Percentiles rank a stretch among this genome's conserved stretches.
Conservation (phyloP, 2,329 filamentous ascomycete species). For the Talaromyces sp. region DNA sequence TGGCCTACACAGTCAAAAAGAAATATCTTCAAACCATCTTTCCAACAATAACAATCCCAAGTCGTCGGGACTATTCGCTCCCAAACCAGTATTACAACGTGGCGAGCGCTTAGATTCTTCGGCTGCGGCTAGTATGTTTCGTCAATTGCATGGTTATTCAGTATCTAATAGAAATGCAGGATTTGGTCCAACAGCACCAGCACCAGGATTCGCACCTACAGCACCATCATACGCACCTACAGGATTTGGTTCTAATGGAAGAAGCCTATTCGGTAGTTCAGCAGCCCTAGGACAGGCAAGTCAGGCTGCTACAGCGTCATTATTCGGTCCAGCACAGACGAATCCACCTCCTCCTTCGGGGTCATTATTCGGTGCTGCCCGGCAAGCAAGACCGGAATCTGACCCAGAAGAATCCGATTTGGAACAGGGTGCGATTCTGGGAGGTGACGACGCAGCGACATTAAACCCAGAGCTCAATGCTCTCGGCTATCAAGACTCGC, state of each 20-base stretch:
- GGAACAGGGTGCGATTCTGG: constrained; percentile 4
- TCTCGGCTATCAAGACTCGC: constrained; percentile 26
- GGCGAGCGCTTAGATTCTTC: too few species aligned
- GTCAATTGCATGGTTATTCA: background rate
- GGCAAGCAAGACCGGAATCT: background rate
- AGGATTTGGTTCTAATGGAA: background rate
- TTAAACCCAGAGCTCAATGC: background rate
- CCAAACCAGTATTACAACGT: too few species aligned
- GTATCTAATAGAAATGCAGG: background rate
- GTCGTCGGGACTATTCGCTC: background rate
- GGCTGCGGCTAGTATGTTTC: background rate
- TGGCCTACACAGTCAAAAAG: constrained; percentile 10
- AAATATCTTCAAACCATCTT: constrained; percentile 3
- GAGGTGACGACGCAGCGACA: constrained; percentile 1
- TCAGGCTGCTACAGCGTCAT: too few species aligned
- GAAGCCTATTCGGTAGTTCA: background rate
- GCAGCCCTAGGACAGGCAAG: background rate
- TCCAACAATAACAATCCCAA: background rate
- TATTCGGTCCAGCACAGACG: background rate
- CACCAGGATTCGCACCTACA: background rate
- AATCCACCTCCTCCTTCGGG: too few species aligned
- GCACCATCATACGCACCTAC: too few species aligned
- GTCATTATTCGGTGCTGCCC: background rate
- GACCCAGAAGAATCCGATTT: background rate
- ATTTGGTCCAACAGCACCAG: too few species aligned